Conservation (phyloP, 2,329 filamentous ascomycete species). For the Bipolaris sorokiniana region DNA sequence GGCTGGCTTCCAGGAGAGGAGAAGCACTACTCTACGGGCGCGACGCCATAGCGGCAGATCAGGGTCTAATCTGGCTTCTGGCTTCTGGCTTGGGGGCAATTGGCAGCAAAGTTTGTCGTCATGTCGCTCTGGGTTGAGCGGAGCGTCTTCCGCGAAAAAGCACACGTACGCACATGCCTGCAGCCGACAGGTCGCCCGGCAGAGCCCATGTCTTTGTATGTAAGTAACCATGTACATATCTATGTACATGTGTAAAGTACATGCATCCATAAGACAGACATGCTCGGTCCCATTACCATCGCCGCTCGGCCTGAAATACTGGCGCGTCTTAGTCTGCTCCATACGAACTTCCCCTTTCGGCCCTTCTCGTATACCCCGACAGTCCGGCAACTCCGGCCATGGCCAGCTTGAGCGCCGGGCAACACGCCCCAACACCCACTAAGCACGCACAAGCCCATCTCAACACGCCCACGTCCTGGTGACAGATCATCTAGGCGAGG, state of each 20-base stretch:
- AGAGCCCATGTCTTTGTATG: neutral
- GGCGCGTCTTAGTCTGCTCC: too few species aligned
- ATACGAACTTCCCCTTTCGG: neutral
- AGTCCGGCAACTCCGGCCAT: neutral
- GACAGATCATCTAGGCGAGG: neutral
- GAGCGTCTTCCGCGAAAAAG: conserved; percentile 13
- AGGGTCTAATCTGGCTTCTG: neutral
- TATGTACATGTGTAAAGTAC: too few species aligned
- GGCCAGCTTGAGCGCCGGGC: neutral
- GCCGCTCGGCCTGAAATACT: too few species aligned
- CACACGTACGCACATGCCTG: conserved; percentile 3
- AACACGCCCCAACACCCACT: conserved; percentile 2
- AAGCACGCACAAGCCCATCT: neutral
- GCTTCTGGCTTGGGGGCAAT: neutral
- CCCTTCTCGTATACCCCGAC: neutral
- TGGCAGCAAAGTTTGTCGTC: conserved; percentile 5
- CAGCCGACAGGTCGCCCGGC: neutral
- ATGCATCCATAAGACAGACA: too few species aligned
- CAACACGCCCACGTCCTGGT: neutral
- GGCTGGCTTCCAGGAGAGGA: neutral
- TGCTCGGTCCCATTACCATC: too few species aligned
- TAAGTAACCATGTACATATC: too few species aligned
- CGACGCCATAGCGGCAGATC: neutral
- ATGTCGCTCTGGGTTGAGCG: conserved; percentile 4
- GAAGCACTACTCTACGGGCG: neutral